Evolutionary conservation across 2,329 filamentous ascomycete species (phyloP).

Genomic region (Exophiala mesophila): DNA sequence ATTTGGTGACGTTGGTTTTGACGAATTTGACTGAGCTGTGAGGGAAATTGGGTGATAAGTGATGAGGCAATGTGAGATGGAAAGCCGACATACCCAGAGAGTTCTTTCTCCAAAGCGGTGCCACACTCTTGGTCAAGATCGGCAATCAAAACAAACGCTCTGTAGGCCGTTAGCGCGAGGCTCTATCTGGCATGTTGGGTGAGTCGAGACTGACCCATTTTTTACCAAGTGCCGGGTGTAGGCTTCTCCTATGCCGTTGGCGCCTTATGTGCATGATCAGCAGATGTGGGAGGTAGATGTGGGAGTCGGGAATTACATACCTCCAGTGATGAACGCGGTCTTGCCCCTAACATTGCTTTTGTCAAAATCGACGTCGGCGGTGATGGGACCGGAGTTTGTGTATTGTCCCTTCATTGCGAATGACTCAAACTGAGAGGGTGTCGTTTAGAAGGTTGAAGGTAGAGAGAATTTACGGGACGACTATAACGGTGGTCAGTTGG

Average conservation of each 20-base stretch:
- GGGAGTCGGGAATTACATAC: conserved; percentile 9
- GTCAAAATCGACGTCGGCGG: conserved; percentile 16
- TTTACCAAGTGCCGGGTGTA: conserved; percentile 29
- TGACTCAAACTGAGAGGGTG: no score
- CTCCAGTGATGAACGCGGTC: conserved; percentile 32
- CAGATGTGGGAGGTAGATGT: neutral
- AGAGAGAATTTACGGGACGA: no score
- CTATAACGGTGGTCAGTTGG: no score
- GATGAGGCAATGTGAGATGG: neutral
- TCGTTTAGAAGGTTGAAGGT: no score
- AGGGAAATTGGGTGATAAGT: neutral
- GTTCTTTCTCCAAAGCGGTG: conserved; percentile 28
- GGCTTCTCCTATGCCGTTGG: conserved; percentile 32
- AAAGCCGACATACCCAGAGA: conserved; percentile 6
- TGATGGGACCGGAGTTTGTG: conserved; percentile 17
- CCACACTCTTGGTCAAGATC: conserved; percentile 39
- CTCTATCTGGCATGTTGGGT: neutral
- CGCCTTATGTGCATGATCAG: conserved; percentile 22
- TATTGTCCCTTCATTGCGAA: conserved; percentile 18
- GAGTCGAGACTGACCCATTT: conserved; percentile 20
- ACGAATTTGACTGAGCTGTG: conserved; percentile 30
- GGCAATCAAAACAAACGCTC: conserved; percentile 26
- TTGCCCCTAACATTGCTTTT: conserved; percentile 29
- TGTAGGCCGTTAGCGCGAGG: conserved; percentile 6
- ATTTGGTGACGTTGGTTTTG: conserved; percentile 56